phyloP scores from a whole-genome alignment of 2,329 filamentous ascomycete species.

The Diaporthe sp. region DNA sequence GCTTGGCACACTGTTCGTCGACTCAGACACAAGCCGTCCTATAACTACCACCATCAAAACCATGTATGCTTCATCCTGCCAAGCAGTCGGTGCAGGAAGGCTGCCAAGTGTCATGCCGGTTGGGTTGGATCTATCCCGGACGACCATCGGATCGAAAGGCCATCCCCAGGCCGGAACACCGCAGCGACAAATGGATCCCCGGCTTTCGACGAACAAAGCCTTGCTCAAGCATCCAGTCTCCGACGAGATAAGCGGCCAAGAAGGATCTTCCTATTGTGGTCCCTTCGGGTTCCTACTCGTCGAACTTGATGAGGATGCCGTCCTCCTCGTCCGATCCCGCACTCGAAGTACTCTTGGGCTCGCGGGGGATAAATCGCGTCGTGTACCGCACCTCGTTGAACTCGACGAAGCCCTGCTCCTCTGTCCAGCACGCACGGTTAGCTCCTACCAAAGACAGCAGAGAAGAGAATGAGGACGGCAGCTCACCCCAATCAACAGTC shows the following conservation, averaged over 20 bases:
- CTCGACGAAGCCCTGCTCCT: constrained; percentile 25
- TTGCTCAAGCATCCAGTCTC: too few relatives aligned
- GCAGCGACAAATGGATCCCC: too few relatives aligned
- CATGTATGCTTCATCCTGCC: fast-evolving
- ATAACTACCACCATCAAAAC: fast-evolving
- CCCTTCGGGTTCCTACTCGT: background rate
- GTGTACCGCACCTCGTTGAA: constrained; percentile 22
- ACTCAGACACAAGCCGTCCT: background rate
- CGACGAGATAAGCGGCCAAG: too few relatives aligned
- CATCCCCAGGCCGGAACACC: too few relatives aligned
- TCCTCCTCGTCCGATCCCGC: background rate
- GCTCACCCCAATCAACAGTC: background rate
- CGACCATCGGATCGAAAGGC: too few relatives aligned
- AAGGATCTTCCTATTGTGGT: too few relatives aligned
- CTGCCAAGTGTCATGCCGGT: background rate
- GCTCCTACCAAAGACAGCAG: background rate
- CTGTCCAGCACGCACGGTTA: background rate
- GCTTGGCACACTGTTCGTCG: background rate
- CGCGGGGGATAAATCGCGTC: background rate
- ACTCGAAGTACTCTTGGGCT: background rate
- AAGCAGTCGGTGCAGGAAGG: background rate
- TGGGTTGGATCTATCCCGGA: background rate
- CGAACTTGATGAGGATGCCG: background rate
- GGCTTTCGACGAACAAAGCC: too few relatives aligned
- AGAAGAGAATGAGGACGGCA: fast-evolving